Conservation (phyloP, 768 basidiomycete species). For the Tricholoma sp. region DNA sequence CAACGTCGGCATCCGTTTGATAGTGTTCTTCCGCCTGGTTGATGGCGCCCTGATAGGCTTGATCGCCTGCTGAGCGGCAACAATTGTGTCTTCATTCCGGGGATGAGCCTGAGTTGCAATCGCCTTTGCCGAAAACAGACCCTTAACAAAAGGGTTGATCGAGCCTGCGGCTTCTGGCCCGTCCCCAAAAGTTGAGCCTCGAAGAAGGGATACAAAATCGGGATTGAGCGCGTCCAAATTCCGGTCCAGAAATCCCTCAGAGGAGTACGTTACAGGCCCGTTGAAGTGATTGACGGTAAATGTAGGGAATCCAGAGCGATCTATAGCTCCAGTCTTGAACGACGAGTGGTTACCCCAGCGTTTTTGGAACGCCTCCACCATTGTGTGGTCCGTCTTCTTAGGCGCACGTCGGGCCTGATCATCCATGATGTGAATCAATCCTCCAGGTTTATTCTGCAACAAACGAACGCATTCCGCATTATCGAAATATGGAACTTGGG, state of each 20-base stretch:
- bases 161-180: conserved; percentile 71
- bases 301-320: conserved; percentile 74
- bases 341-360: conserved; percentile 92
- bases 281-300: conserved; percentile 94
- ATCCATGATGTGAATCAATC: conserved; percentile 95
- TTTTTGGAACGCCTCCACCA: conserved; percentile 93
- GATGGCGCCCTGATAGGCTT: conserved; percentile 95
- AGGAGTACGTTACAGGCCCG: conserved; percentile 86
- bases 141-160: conserved; percentile 87
- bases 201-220: conserved; percentile 86
- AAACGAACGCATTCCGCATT: conserved; percentile 88
- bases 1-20: conserved; percentile 57
- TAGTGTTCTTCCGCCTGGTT: conserved; percentile 72
- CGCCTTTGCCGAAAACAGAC: conserved; percentile 81
- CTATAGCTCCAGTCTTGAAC: conserved; percentile 77
- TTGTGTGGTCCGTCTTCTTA: conserved; percentile 90
- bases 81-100: conserved; percentile 90
- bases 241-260: conserved; percentile 84
- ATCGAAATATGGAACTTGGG: conserved; percentile 78
- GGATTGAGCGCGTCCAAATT: conserved; percentile 89
- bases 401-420: conserved; percentile 84
- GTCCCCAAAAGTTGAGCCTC: conserved; percentile 50
- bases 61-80: conserved; percentile 87
- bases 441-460: conserved; percentile 82
- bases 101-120: conserved; percentile 94